phyloP scores from a whole-genome alignment of 2,329 filamentous ascomycete species.

The Ceratocystis cubensis region DNA sequence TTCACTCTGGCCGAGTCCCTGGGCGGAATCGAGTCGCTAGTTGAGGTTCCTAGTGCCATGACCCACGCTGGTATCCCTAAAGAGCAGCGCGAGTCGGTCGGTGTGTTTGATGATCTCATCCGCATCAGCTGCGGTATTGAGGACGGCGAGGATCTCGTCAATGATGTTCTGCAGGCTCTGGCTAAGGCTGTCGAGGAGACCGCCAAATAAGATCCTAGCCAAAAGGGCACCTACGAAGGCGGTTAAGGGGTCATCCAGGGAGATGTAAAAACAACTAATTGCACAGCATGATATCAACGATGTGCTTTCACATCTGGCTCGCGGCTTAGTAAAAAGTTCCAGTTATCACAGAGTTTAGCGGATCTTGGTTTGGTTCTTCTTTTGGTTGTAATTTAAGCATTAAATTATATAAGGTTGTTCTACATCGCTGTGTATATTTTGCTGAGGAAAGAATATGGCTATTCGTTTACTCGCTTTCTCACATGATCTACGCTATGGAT shows the following conservation, averaged over 20 bases:
- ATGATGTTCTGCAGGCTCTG: slow-evolving; percentile 71
- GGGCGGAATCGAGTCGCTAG: slow-evolving; percentile 81
- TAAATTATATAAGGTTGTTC: background rate
- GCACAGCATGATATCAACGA: too few relatives aligned
- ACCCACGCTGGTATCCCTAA: slow-evolving; percentile 90
- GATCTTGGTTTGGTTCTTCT: slow-evolving; percentile 3
- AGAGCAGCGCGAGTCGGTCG: slow-evolving; percentile 80
- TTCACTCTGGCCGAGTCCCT: slow-evolving; percentile 90
- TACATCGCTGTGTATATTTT: background rate
- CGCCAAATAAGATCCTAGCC: slow-evolving; percentile 12
- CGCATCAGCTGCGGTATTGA: slow-evolving; percentile 90
- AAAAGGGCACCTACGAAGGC: too few relatives aligned
- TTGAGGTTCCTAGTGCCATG: slow-evolving; percentile 90
- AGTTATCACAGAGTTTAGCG: background rate
- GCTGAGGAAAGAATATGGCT: background rate
- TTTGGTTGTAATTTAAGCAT: background rate
- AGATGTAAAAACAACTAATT: too few relatives aligned
- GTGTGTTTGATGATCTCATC: slow-evolving; percentile 89
- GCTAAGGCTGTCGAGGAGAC: slow-evolving; percentile 50
- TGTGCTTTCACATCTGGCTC: background rate
- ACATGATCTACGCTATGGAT: background rate
- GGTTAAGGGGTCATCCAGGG: too few relatives aligned
- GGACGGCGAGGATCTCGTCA: slow-evolving; percentile 70
- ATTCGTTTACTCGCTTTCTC: background rate
- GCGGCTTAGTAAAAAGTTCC: slow-evolving; percentile 19